Evolutionary conservation across 306 rosid species (phyloP).

Genomic region (Vachellia collinsii): DNA sequence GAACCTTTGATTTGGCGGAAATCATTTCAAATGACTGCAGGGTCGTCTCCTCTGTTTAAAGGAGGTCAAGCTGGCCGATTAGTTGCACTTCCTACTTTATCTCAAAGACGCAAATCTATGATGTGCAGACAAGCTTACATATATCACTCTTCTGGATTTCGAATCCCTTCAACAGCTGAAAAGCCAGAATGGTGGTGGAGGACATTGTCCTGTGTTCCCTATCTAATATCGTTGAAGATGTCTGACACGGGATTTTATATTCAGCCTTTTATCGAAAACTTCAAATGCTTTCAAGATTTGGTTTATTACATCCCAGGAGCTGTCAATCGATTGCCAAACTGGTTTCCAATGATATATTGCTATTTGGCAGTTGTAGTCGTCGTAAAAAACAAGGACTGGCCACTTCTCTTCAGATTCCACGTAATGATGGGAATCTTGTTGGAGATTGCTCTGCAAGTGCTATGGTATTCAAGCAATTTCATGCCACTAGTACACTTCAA

Average conservation of each 20-base stretch:
- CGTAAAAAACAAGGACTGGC: constrained; percentile 68
- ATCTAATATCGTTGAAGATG: constrained; percentile 67
- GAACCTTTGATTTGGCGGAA: constrained; percentile 45
- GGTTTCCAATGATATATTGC: constrained; percentile 77
- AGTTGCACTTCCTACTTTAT: constrained; percentile 29
- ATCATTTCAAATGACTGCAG: constrained; percentile 39
- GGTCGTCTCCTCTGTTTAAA: constrained; percentile 39
- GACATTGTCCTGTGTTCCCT: constrained; percentile 76
- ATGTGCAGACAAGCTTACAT: constrained; percentile 52
- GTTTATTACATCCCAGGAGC: constrained; percentile 78
- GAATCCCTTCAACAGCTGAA: constrained; percentile 57
- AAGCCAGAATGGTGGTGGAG: constrained; percentile 98
- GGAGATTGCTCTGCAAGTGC: constrained; percentile 63
- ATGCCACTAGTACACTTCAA: constrained; percentile 77
- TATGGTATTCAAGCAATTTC: constrained; percentile 73
- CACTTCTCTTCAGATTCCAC: constrained; percentile 72
- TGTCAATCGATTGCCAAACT: constrained; percentile 60
- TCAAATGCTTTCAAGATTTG: constrained; percentile 48
- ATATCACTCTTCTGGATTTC: constrained; percentile 54
- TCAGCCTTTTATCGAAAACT: constrained; percentile 60
- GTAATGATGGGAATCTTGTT: constrained; percentile 75
- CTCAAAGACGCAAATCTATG: constrained; percentile 35
- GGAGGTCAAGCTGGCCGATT: constrained; percentile 41
- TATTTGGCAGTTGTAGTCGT: constrained; percentile 55
- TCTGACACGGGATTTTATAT: constrained; percentile 72